phyloP scores from a whole-genome alignment of 148 eudicot species.

The Chenopodium quinoa region DNA sequence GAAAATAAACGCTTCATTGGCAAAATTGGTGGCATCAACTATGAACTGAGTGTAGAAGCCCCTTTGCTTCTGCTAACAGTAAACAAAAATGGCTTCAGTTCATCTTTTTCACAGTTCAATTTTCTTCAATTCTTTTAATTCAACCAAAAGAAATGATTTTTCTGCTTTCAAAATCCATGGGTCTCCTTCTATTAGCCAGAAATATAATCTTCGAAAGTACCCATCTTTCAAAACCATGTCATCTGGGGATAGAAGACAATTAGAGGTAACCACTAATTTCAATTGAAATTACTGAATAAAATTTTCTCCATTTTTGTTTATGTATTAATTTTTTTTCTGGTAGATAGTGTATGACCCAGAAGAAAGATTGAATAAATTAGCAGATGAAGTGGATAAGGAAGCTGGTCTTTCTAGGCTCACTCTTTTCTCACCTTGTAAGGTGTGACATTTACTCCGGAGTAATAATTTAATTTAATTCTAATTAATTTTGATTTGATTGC shows the following conservation, averaged over 20 bases:
- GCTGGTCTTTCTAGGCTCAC: constrained; percentile 81
- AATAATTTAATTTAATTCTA: not conserved
- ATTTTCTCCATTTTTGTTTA: not conserved
- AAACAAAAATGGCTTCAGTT: constrained; percentile 49
- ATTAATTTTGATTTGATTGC: not conserved
- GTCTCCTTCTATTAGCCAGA: constrained; percentile 28
- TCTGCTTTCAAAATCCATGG: constrained; percentile 34
- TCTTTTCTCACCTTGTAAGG: constrained; percentile 99
- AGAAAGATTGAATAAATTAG: constrained; percentile 62
- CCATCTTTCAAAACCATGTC: constrained; percentile 51
- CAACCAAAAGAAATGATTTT: constrained; percentile 30
- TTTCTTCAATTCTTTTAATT: constrained; percentile 26
- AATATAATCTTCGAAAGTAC: constrained; percentile 30
- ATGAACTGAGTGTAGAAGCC: not conserved
- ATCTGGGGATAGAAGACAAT: constrained; percentile 43
- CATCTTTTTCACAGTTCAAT: constrained; percentile 44
- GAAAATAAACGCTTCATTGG: not conserved
- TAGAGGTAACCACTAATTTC: constrained; percentile 45
- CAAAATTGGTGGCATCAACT: not conserved
- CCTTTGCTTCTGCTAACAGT: not conserved
- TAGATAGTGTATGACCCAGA: constrained; percentile 84
- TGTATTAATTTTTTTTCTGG: constrained; percentile 10
- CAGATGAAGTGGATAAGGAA: constrained; percentile 79
- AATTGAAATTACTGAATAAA: not conserved
- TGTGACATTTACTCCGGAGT: constrained; percentile 16